Evolutionary conservation across 345 rosid genomes (phyloP), one percentile per base, ranked within the genome.

Genomic region (Combretum micranthum): DNA sequence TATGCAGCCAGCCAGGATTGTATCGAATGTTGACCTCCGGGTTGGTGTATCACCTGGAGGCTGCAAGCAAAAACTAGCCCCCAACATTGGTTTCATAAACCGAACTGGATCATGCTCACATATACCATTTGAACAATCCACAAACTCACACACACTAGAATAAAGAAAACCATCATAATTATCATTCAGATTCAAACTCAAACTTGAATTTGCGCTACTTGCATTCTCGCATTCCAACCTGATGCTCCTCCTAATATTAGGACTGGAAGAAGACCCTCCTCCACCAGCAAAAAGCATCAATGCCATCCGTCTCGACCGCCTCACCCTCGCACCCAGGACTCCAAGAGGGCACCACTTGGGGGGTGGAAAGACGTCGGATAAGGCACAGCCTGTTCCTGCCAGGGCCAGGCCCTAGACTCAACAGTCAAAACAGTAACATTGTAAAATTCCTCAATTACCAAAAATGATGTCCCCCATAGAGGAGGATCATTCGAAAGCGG

Each of bases 21-120:
- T 84, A 69, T 93, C 94, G 56, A 93, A 87, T 2, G 97, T 83
- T 0, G 96, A 82, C 48, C 96, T 70, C 23, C 99, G 57, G 0
- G 97, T 83, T 1, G 99, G 99, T 0, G 97, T 89, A 43, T 93
- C 94, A 53, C 96, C 97, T 0, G 96, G 94, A 10, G 99, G 99
- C 67, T 93, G 97, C 65, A 93, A 71, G 47, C 97, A 93, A 52
- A 93, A 93, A 1, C 75, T 72, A 0, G 97, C 73, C 52, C 74
- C 80, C 44, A 93, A 47, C 94, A 87, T 87, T 1, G 92, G 94
- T 74, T 56, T 80, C 96, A 87, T 86, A 62, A 75, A 89, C 44
- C 81, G 71, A 4, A 87, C 73, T 4, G 99, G 99, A 55, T 92
- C 93, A 55, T 86, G 96, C 65, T 86, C 99, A 49, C 99, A 92